Percentiles rank a stretch among this genome's conserved stretches.
phyloP scores from a whole-genome alignment of 305 asterid species.

The Fraxinus albicans region DNA sequence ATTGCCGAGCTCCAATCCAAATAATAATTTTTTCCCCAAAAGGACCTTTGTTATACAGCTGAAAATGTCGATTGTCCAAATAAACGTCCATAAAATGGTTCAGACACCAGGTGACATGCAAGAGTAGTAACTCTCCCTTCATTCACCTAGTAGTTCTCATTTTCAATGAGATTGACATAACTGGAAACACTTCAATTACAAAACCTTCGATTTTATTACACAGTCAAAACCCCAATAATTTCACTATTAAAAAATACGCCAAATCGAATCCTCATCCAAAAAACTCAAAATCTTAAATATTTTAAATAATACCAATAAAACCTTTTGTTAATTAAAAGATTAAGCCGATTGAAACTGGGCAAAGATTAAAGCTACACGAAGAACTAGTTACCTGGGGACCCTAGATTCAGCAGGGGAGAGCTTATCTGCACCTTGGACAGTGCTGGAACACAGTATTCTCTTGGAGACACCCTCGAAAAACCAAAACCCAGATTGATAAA shows the following conservation, averaged over 20 bases:
- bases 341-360: not conserved
- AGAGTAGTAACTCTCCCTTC: not conserved
- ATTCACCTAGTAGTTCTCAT: not conserved
- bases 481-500: conserved; percentile 52
- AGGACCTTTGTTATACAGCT: not conserved
- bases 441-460: conserved; percentile 52
- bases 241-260: not conserved
- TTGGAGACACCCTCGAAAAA: conserved; percentile 35
- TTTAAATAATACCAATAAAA: not conserved
- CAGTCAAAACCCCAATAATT: not conserved
- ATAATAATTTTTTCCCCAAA: not conserved
- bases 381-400: conserved; percentile 42
- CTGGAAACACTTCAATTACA: not conserved
- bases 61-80: not conserved
- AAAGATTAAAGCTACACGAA: not conserved
- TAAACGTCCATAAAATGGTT: not conserved
- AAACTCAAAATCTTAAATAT: not conserved
- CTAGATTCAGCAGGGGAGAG: conserved; percentile 49
- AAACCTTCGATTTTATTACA: not conserved
- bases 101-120: not conserved
- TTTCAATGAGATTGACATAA: not conserved
- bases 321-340: not conserved
- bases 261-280: conserved; percentile 3
- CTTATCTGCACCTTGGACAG: conserved; percentile 57
- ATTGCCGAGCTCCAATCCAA: not conserved